Evolutionary conservation across 768 basidiomycete species (phyloP).

Genomic region (Amanita rubescens): DNA sequence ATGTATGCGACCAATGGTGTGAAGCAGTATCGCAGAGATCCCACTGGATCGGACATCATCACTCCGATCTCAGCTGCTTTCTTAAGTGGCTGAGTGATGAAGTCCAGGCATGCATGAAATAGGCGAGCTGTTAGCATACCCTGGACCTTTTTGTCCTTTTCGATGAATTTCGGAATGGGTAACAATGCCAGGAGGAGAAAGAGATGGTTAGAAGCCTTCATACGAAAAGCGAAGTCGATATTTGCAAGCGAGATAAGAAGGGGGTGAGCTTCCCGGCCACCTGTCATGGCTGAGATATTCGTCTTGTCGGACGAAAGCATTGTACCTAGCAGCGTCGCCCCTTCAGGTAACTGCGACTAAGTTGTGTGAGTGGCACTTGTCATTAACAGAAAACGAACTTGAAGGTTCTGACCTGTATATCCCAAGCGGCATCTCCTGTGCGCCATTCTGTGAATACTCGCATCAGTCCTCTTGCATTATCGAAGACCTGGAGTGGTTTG

Average conservation of each 20-base stretch:
- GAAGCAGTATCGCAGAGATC: constrained; percentile 16
- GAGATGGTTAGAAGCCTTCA: constrained; percentile 24
- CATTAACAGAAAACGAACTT: no score
- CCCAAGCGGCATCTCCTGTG: constrained; percentile 3
- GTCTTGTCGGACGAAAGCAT: constrained; percentile 27
- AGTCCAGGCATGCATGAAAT: constrained; percentile 22
- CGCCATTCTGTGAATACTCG: constrained; percentile 5
- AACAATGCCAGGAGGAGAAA: constrained; percentile 22
- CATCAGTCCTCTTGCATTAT: constrained; percentile 4
- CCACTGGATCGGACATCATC: constrained; percentile 22
- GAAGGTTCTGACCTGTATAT: constrained; percentile 7
- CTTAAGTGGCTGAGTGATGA: constrained; percentile 22
- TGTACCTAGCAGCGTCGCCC: constrained; percentile 22
- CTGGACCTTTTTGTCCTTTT: constrained; percentile 15
- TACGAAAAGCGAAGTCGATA: constrained; percentile 20
- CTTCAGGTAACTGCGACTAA: constrained; percentile 12
- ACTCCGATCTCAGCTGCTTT: constrained; percentile 18
- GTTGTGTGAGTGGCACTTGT: neutral
- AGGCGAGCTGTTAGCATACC: constrained; percentile 21
- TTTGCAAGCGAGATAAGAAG: constrained; percentile 25
- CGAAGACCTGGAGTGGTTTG: neutral
- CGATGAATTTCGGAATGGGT: constrained; percentile 24
- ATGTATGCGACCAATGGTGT: constrained; percentile 24
- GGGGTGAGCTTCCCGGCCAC: constrained; percentile 23
- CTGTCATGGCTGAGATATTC: constrained; percentile 22